phyloP scores from a whole-genome alignment of 2,329 filamentous ascomycete species.

The Pseudohalonectria lignicola region DNA sequence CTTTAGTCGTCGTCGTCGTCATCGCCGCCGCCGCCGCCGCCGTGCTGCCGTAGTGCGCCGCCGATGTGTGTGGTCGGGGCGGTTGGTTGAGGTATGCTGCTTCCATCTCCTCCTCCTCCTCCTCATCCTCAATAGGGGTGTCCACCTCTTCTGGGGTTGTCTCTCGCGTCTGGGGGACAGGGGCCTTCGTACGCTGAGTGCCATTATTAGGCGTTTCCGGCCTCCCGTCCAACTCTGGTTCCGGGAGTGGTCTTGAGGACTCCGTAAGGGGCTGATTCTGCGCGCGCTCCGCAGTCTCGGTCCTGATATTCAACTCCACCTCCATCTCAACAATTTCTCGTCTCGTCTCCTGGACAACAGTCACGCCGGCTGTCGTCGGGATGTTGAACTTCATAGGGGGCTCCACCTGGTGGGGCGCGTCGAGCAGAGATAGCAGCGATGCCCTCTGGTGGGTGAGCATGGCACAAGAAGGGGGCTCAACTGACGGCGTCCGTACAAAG shows the following conservation, averaged over 20 bases:
- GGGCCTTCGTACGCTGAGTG: neutral
- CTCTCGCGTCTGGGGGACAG: neutral
- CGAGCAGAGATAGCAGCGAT: constrained; percentile 50
- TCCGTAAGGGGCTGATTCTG: neutral
- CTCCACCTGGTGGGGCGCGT: constrained; percentile 35
- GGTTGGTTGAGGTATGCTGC: neutral
- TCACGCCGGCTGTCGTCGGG: constrained; percentile 25
- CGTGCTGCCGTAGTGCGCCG: constrained; percentile 30
- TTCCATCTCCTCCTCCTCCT: neutral
- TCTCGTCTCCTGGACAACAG: constrained; percentile 6
- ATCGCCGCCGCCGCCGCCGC: constrained; percentile 28
- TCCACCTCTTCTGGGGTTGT: neutral
- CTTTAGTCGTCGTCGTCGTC: constrained; percentile 38
- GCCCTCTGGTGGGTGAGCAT: constrained; percentile 40
- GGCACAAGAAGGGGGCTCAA: constrained; percentile 50
- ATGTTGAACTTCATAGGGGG: constrained; percentile 23
- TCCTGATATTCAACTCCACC: neutral
- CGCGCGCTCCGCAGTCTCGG: neutral
- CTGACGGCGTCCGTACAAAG: constrained; percentile 50
- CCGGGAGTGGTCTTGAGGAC: too few relatives aligned
- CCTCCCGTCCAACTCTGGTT: too few relatives aligned
- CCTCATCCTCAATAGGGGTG: neutral
- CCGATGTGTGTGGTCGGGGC: constrained; percentile 32
- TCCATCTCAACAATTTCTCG: constrained; percentile 3
- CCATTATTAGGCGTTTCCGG: too few relatives aligned